Base-by-base conservation (phyloP, 345 rosid species). In the Salix dunnii region DNA sequence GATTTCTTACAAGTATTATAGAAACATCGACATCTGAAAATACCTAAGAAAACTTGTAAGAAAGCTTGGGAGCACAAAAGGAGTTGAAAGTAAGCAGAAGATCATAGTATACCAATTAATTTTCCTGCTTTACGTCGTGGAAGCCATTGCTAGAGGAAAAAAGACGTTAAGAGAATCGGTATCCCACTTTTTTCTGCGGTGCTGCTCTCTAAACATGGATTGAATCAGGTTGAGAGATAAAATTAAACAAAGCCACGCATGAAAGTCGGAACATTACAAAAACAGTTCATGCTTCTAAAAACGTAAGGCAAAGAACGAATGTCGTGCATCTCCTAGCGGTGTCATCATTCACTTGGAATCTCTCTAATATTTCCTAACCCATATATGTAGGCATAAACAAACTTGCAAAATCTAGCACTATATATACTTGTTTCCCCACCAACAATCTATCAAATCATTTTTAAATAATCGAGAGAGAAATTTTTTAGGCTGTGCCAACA, bases 221-320 rank as follows among this genome's bases (percentile, higher is more conserved):
- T 38, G 42, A 38, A 38, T 38, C 42, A 38, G 42, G 42, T 1
- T 43, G 17, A 11, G 10, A 51, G 58, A 51, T 1, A 51, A 5
- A 18, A 5, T 48, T 48, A 48, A 48, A 48, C 3, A 51, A 51
- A 7, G 58, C 58, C 9, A 18, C 6, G 58, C n/a, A 51, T 0
- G 58, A 51, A 43, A 43, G 17, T 17, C 4, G 49, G 23, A 18
- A 20, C 20, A 6, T 51, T 51, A 18, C 60, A 20, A 20, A 51
- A 20, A 20, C 60, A 7, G 0, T 25, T 48, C 21, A 21, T 74
- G 64, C 5, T 66, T 60, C 51, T 21, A 49, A 76, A 68, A 62
- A 7, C 4, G 82, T 53, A 74, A 36, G 68, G 73, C 42, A 61
- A 70, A 51, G 62, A 53, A 48, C 58, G 63, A 69, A 77, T 31